Base-by-base conservation (phyloP, 2,329 filamentous ascomycete species). In the Cercospora janseana region DNA sequence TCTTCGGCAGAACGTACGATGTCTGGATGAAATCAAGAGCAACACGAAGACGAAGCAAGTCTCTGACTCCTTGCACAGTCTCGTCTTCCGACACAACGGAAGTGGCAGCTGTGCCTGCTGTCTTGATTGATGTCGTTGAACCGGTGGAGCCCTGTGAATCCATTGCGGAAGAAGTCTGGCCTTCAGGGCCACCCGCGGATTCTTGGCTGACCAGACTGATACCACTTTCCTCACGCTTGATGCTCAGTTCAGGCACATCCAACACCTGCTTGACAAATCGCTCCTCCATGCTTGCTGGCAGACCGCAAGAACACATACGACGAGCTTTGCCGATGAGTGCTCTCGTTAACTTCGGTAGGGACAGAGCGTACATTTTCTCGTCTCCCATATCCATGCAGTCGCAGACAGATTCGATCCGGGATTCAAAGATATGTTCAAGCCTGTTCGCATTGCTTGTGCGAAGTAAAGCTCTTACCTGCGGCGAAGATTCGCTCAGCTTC, bases 331-430 rank as follows among this genome's bases (percentile, higher is more conserved):
- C 64, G 5, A 91, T 56, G 1, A 97, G 64, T 48, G 85, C 76
- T 2, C 69, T 64, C 5, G 86, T 63, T 1, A 96, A 77, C 65
- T 90, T 95, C 9, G 76, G 72, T 62, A 87, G 79, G 60, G 78
- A 93, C 18, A 95, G 72, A 9, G 89, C 82, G 69, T 87, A 95
- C 87, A 96, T 89, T 47, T 73, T 81, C 68, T 96, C 88, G 1
- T 87, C 87, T 21, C 93, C 86, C n/a, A 93, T 86, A 26, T 93
- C 86, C 8, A 94, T 86, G 0, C 79, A 85, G 62, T 96, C 90
- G 69, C 91, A 95, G 4, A 93, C 76, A 1, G 74, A 76, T 1
- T 75, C 77, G 72, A 95, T 83, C 27, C 88, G 79, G 3, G 27
- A 21, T 29, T 66, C 62, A 15, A 68, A 56, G 4, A 46, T 56